Percentiles rank a stretch among this genome's conserved stretches.
Evolutionary conservation across 805 yeast genomes (phyloP).

Genomic region (Yarrowia sp.): DNA sequence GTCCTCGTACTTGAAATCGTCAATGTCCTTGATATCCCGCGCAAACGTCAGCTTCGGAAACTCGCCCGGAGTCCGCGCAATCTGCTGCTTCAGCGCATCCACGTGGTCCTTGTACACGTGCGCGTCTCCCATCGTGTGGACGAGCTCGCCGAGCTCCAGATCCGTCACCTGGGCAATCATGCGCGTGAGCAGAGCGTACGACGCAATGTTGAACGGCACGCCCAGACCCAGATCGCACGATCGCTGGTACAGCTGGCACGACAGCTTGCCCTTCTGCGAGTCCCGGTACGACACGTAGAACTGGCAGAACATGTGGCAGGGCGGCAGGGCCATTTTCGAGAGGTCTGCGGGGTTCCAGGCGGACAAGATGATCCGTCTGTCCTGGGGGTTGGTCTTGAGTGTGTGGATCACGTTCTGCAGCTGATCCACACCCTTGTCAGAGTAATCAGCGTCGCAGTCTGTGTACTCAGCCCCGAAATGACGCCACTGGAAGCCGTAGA

Average conservation of each 20-base stretch:
- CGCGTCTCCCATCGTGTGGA: conserved; percentile 95
- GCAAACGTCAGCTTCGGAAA: conserved; percentile 79
- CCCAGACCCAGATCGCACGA: conserved; percentile 99
- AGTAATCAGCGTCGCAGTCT: conserved; percentile 83
- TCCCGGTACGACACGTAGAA: conserved; percentile 76
- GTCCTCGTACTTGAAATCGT: conserved; percentile 86
- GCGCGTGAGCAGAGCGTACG: conserved; percentile 85
- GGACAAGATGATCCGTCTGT: conserved; percentile 87
- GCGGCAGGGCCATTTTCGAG: conserved; percentile 93
- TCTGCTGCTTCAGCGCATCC: conserved; percentile 82
- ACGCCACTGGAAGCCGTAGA: conserved; percentile 99
- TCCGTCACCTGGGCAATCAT: conserved; percentile 96
- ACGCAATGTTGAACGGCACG: conserved; percentile 96
- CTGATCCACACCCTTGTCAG: conserved; percentile 90
- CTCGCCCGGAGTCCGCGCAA: conserved; percentile 65
- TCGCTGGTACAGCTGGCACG: conserved; percentile 90
- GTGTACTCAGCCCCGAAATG: conserved; percentile 94
- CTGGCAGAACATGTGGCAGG: conserved; percentile 96
- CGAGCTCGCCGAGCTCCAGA: conserved; percentile 92
- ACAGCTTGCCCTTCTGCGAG: conserved; percentile 59
- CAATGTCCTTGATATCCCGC: conserved; percentile 68
- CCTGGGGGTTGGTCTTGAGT: conserved; percentile 85
- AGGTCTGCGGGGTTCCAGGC: conserved; percentile 99
- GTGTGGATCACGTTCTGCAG: conserved; percentile 73
- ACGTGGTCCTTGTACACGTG: conserved; percentile 93